These are phyloP conservation scores for Serendipita sp. DNA, from an alignment of 768 basidiomycete genomes.

Conservation along the genomic window DNA sequence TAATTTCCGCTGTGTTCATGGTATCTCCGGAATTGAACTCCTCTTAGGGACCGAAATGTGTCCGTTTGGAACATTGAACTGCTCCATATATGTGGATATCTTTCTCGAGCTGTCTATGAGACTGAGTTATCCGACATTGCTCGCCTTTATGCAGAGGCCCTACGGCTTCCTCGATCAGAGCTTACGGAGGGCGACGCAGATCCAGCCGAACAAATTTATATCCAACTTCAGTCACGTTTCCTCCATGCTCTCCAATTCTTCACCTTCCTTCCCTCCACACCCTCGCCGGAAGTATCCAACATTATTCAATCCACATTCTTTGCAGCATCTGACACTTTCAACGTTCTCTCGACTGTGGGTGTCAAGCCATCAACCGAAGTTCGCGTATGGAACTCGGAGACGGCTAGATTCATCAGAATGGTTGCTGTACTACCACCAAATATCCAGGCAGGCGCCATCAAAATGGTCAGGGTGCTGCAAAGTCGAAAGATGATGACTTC, in stretches of 20 bases:
- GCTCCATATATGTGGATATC: conserved; percentile 66
- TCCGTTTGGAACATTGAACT: conserved; percentile 91
- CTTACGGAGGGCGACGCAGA: conserved; percentile 17
- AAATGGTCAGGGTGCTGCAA: conserved; percentile 47
- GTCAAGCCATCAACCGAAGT: conserved; percentile 49
- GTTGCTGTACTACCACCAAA: conserved; percentile 57
- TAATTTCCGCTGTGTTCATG: neutral
- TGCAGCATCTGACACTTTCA: conserved; percentile 40
- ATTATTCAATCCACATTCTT: conserved; percentile 70
- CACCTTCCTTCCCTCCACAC: conserved; percentile 76
- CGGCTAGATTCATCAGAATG: conserved; percentile 59
- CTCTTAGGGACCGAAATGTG: conserved; percentile 59
- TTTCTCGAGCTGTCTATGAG: conserved; percentile 73
- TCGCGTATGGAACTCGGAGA: conserved; percentile 54
- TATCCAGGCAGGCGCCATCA: conserved; percentile 37
- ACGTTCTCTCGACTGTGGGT: conserved; percentile 62
- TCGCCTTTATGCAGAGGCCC: conserved; percentile 40
- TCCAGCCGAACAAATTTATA: conserved; percentile 23
- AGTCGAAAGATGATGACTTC: conserved; percentile 50
- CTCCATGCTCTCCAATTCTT: conserved; percentile 80
- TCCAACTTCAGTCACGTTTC: conserved; percentile 41
- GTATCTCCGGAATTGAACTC: neutral
- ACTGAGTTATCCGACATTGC: conserved; percentile 51
- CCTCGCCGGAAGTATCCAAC: conserved; percentile 58
- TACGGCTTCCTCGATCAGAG: conserved; percentile 19